phyloP scores from a whole-genome alignment of 164 flowering plant genomes.

The Malania oleifera region DNA sequence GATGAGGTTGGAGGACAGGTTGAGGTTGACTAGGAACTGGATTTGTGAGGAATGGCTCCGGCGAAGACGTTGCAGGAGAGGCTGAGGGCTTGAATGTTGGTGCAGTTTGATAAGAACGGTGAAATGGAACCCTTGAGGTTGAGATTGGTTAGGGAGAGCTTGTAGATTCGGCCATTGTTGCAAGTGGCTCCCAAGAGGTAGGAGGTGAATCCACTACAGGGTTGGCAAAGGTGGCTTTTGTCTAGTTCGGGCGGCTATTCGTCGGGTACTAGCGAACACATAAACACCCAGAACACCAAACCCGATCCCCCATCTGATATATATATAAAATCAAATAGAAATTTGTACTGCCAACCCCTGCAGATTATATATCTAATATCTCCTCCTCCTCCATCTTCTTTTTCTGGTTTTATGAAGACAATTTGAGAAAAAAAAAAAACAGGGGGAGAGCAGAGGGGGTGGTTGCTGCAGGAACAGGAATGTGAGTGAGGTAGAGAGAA shows the following conservation, averaged over 20 bases:
- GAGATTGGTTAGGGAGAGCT: conserved; percentile 67
- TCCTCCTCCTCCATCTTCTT: too few relatives aligned
- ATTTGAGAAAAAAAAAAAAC: too few relatives aligned
- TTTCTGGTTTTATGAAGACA: not conserved
- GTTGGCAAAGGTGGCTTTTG: conserved; percentile 46
- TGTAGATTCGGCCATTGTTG: conserved; percentile 96
- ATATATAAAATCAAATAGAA: too few relatives aligned
- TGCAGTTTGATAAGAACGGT: conserved; percentile 77
- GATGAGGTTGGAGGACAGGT: conserved; percentile 72
- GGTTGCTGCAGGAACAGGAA: too few relatives aligned
- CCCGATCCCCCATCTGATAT: conserved; percentile 8
- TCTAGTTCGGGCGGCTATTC: conserved; percentile 67
- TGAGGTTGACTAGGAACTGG: conserved; percentile 67
- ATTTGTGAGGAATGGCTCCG: conserved; percentile 83
- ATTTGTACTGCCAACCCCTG: too few relatives aligned
- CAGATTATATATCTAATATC: too few relatives aligned
- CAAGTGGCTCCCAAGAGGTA: conserved; percentile 79
- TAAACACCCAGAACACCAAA: not conserved
- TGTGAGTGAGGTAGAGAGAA: too few relatives aligned
- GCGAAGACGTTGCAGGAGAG: conserved; percentile 74
- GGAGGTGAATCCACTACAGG: conserved; percentile 79
- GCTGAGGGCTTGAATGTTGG: conserved; percentile 86
- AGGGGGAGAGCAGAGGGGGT: not conserved
- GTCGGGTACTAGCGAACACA: conserved; percentile 43
- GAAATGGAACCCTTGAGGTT: conserved; percentile 72